Evolutionary conservation across 192 early-diverging fungal species (phyloP), one percentile per base, ranked within the genome.

Genomic region (Mortierella antarctica): DNA sequence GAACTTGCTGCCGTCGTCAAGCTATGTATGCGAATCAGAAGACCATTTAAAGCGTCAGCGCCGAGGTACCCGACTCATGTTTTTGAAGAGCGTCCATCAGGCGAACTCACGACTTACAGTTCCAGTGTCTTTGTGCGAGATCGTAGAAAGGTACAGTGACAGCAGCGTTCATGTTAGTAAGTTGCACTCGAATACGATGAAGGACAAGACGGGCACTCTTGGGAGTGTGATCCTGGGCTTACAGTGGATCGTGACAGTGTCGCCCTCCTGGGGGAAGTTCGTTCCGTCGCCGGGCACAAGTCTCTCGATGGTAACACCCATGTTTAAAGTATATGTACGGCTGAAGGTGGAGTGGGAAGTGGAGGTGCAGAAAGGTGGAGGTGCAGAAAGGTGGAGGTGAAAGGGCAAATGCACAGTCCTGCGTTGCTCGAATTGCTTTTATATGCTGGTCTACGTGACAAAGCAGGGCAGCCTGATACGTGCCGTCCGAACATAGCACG

Each of bases 1-100:
- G 73, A 99, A 99, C 83, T 91, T 88, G 42, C 46, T 80, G 62
- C 95, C 95, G 75, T 93, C 74, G n/a, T 72, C 73, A 20, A 95
- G 85, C 71, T 80, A 69, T 61, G 8, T 18, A 55, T 21, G 12
- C 7, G 21, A 10, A 14, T 12, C 31, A 31, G 31, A 31, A 31
- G 31, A 31, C 31, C 31, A 31, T 31, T 31, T 31, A 31, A 1
- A 31, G 55, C 14, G 21, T 57, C 21, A 51, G 50, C 4, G 1
- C 12, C 12, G 50, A n/a, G n/a, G 12, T 51, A 51, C 39, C 1
- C 61, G 9, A 63, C 13, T 23, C 20, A 50, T 5, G 12, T 63
- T 31, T 63, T 58, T 40, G 10, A 96, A 71, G 85, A 15, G 15
- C 49, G 13, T 18, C 20, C 14, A 31, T 46, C 40, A 64, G 7